Base-by-base conservation (phyloP, 192 early-diverging fungal genomes). In the Radiomyces spectabilis region DNA sequence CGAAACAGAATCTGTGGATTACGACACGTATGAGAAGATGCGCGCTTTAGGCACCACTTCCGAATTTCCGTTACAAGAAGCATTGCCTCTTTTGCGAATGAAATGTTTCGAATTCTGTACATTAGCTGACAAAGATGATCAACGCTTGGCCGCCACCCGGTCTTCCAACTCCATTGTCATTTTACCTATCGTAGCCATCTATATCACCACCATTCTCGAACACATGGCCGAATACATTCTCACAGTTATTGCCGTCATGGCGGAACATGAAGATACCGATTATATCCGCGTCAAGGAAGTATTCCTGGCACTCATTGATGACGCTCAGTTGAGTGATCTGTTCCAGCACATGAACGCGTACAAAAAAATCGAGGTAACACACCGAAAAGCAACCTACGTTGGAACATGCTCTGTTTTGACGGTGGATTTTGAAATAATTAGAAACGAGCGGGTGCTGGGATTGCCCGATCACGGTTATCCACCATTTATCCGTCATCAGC, bases 211-310 rank as follows among this genome's bases (percentile, higher is more conserved):
- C 9, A 68, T 81, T 1, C 41, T 81, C 22, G 79, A 81, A 35
- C 75, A 81, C 55, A 72, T 81, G 29, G 79, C 76, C 12, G 79
- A 81, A 30, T 74, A 78, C 61, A 57, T 78, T 1, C 61, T 81
- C 1, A 69, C 72, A 21, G 53, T 59, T 13, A 68, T 76, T 0
- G 77, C 76, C 2, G 71, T 70, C 30, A 67, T 69, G 34, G 68
- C 72, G 6, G 74, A 76, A 12, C 67, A 70, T 44, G 74, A 73
- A 6, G 76, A 78, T 41, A 72, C 73, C 39, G 72, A 74, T n/a
- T 75, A 71, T 42, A 64, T 72, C 27, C 69, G 72, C 15, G 47
- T 70, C 30, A 63, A 64, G 18, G 79, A 81, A 51, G 68, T 81
- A 3, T 78, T 72, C 50, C 52, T 64, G 10, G 70, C 76, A 0